Percentiles rank a stretch among this genome's conserved stretches.
These are phyloP conservation scores for Macrophomina tecta DNA, from an alignment of 2,329 filamentous ascomycete species.

Conservation along the genomic window DNA sequence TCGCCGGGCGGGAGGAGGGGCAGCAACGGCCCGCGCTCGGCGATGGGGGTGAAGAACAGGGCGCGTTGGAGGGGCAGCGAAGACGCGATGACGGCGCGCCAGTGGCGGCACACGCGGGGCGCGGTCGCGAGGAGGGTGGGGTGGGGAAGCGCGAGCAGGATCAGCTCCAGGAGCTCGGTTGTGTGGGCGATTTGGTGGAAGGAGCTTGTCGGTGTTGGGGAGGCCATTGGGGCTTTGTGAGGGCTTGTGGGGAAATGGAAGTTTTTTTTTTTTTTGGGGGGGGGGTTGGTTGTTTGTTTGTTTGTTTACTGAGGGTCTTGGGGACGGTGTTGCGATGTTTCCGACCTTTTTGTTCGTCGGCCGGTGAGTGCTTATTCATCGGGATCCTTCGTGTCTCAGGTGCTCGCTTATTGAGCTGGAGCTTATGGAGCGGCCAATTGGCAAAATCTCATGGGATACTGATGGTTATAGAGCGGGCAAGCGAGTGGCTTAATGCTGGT, in stretches of 20 bases:
- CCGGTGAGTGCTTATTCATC: no score
- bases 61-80: slow-evolving; percentile 10
- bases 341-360: no score
- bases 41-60: slow-evolving; percentile 9
- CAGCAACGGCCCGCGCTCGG: neutral
- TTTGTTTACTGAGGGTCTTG: no score
- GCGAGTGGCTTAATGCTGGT: no score
- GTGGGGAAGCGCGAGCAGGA: neutral
- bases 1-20: neutral
- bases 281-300: neutral
- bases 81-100: neutral
- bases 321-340: neutral
- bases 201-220: neutral
- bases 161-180: slow-evolving; percentile 14
- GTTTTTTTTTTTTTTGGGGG: neutral
- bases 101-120: neutral
- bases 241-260: no score
- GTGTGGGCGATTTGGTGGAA: neutral
- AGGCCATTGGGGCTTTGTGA: neutral
- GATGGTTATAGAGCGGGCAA: no score
- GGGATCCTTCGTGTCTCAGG: no score
- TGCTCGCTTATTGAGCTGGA: no score
- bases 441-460: no score
- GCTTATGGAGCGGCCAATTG: no score
- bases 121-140: neutral